These are phyloP conservation scores for Potentilla sterilis DNA, from an alignment of 306 rosid genomes.

Conservation along the genomic window DNA sequence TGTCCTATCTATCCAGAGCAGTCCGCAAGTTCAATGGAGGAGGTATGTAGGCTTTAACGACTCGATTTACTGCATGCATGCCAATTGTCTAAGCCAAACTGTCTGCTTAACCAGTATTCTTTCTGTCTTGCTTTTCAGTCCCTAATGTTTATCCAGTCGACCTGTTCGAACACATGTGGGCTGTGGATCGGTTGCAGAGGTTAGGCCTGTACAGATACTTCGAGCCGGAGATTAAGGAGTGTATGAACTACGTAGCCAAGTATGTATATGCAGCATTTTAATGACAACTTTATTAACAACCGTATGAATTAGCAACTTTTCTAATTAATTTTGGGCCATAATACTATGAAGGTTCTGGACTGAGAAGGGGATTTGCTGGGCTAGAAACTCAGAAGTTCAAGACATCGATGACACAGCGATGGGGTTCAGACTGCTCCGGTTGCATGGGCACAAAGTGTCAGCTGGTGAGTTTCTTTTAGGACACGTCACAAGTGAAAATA, in stretches of 20 bases:
- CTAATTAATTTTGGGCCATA: background rate
- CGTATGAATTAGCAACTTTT: background rate
- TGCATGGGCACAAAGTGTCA: conserved; percentile 65
- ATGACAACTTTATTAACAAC: background rate
- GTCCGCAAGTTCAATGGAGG: conserved; percentile 78
- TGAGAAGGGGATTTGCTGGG: conserved; percentile 82
- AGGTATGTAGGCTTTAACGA: conserved; percentile 35
- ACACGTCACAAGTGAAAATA: background rate
- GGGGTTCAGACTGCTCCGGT: conserved; percentile 74
- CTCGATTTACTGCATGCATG: background rate
- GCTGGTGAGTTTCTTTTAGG: conserved; percentile 37
- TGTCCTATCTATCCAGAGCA: conserved; percentile 50
- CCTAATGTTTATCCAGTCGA: conserved; percentile 89
- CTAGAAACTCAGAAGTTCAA: conserved; percentile 63
- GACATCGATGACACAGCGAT: conserved; percentile 88
- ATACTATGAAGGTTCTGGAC: conserved; percentile 55
- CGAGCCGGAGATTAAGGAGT: conserved; percentile 55
- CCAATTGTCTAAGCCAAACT: background rate
- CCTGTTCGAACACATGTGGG: conserved; percentile 83
- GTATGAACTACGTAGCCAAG: conserved; percentile 59
- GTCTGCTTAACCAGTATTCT: background rate
- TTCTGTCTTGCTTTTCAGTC: conserved; percentile 31
- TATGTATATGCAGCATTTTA: conserved; percentile 4
- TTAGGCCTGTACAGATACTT: conserved; percentile 75
- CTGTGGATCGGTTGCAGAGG: conserved; percentile 74